A percentile compares a stretch with the other conserved stretches of the same genome.
Evolutionary conservation across 2,329 filamentous ascomycete genomes (phyloP).

Genomic region (Graphium sp.): DNA sequence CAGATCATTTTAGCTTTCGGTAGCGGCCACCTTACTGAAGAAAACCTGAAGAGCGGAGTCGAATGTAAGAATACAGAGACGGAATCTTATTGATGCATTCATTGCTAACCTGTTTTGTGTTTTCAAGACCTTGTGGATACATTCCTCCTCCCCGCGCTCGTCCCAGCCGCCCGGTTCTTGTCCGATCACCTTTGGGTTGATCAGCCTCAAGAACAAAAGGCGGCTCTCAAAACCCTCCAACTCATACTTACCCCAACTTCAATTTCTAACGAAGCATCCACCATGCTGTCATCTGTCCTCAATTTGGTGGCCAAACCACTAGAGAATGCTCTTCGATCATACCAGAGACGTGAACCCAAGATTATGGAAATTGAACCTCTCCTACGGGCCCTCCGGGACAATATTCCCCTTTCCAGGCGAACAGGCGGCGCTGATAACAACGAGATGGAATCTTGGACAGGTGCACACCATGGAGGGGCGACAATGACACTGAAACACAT

Average conservation of each 20-base stretch:
- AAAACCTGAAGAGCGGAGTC: slow-evolving; percentile 56
- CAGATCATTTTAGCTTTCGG: slow-evolving; percentile 57
- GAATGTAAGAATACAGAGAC: slow-evolving; percentile 41
- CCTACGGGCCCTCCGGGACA: slow-evolving; percentile 45
- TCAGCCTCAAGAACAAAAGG: slow-evolving; percentile 43
- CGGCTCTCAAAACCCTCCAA: slow-evolving; percentile 55
- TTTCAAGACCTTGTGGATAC: slow-evolving; percentile 69
- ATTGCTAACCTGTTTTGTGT: slow-evolving; percentile 1
- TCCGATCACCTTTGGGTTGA: slow-evolving; percentile 53
- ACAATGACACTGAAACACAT: slow-evolving; percentile 39
- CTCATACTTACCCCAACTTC: slow-evolving; percentile 54
- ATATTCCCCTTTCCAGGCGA: slow-evolving; percentile 38
- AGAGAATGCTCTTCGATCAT: slow-evolving; percentile 47
- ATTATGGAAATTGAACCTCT: slow-evolving; percentile 56
- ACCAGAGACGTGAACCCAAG: slow-evolving; percentile 49
- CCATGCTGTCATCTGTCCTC: slow-evolving; percentile 55
- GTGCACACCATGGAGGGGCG: slow-evolving; percentile 36
- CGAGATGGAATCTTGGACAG: slow-evolving; percentile 54
- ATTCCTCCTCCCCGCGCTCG: slow-evolving; percentile 62
- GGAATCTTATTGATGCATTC: not conserved
- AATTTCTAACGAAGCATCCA: slow-evolving; percentile 52
- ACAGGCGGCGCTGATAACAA: slow-evolving; percentile 44
- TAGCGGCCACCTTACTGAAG: slow-evolving; percentile 47
- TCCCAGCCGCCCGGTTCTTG: slow-evolving; percentile 58
- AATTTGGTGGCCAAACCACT: slow-evolving; percentile 55